A percentile compares a stretch with the other conserved stretches of the same genome.
phyloP scores from a whole-genome alignment of 192 early-diverging fungal genomes.

The Linnemannia elongata region DNA sequence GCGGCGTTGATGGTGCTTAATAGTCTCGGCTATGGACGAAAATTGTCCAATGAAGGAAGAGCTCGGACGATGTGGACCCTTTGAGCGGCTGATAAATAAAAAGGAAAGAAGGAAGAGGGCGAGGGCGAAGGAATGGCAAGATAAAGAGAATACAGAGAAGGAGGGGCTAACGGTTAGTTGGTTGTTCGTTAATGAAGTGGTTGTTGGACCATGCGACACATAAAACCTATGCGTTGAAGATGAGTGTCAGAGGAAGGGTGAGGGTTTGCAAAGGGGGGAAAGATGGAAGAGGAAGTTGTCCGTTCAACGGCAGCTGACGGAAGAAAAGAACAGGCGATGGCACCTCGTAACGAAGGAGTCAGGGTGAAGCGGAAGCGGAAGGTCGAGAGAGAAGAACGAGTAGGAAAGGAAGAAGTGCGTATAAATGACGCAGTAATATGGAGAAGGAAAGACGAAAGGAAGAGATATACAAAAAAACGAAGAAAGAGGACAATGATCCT shows the following conservation, averaged over 20 bases:
- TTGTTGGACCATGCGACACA: neutral
- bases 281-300: neutral
- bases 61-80: neutral
- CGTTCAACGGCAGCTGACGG: neutral
- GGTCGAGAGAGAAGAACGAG: neutral
- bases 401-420: neutral
- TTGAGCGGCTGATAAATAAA: neutral
- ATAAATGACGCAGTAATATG: too few species aligned
- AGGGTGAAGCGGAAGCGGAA: neutral
- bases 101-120: neutral
- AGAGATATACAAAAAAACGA: too few species aligned
- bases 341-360: neutral
- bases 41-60: neutral
- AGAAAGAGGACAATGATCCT: too few species aligned
- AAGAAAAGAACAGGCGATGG: neutral
- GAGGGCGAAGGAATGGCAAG: neutral
- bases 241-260: neutral
- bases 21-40: neutral
- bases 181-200: neutral
- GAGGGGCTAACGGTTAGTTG: neutral
- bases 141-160: neutral
- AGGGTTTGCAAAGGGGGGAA: neutral
- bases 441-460: too few species aligned
- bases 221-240: neutral
- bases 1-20: constrained; percentile 6